A percentile compares a stretch with the other conserved stretches of the same genome.
These are phyloP conservation scores for Collybia sordida DNA, from an alignment of 768 basidiomycete species.

Conservation along the genomic window DNA sequence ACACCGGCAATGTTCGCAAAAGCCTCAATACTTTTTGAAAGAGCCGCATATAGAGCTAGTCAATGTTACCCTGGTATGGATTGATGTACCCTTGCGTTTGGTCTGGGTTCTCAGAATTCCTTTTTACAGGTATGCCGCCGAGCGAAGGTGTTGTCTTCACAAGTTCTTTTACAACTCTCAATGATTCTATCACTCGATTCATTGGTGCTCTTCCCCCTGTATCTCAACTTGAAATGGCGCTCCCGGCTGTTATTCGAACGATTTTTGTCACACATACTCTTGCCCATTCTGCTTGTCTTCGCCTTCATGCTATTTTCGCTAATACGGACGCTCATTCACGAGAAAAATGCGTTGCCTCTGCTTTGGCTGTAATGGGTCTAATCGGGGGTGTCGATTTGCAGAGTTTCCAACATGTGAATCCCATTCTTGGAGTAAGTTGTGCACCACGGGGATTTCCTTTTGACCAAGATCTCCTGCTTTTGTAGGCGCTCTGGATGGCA, in stretches of 20 bases:
- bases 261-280: conserved; percentile 24
- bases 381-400: conserved; percentile 35
- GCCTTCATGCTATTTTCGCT: conserved; percentile 18
- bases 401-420: conserved; percentile 40
- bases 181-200: conserved; percentile 22
- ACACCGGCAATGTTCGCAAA: conserved; percentile 4
- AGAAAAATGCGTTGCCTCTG: conserved; percentile 38
- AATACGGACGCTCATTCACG: conserved; percentile 33
- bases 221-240: conserved; percentile 4
- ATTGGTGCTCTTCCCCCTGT: conserved; percentile 6
- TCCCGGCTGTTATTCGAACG: conserved; percentile 10
- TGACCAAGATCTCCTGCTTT: conserved; percentile 6
- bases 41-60: background rate
- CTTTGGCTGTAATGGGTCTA: conserved; percentile 34
- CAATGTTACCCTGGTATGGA: background rate
- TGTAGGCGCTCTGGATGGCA: conserved; percentile 43
- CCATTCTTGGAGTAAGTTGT: conserved; percentile 48
- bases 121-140: conserved; percentile 14
- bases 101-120: background rate
- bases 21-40: conserved; percentile 4
- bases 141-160: conserved; percentile 20
- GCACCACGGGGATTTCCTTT: background rate
- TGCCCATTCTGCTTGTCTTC: conserved; percentile 23
- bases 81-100: background rate
- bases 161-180: conserved; percentile 20